Evolutionary conservation across 2,329 filamentous ascomycete genomes (phyloP), one percentile per base, ranked within the genome.

Genomic region (Trichoderma aggressivum): DNA sequence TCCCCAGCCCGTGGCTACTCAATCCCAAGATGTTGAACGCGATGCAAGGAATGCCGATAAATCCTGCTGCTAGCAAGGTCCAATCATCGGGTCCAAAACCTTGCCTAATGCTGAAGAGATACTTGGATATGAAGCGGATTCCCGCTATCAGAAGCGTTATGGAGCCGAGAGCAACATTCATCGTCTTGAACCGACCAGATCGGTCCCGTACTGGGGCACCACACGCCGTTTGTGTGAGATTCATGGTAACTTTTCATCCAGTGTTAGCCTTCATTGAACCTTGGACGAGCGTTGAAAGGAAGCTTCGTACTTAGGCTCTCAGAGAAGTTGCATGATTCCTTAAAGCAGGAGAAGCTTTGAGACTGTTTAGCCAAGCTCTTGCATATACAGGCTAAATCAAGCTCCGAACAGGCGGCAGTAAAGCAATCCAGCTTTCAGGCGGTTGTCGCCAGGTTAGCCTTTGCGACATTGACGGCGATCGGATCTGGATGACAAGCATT

Each of bases 1-100:
- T 74, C 2, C 80, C 80, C n/a, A 81, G 71, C 16, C 79, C 79
- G 39, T 77, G 75, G 3, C 73, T 73, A 1, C 74, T 70, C 0
- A 77, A 71, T 3, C 74, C 75, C 7, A 70, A 64, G 16, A 78
- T 61, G 50, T 75, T 76, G 67, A 80, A 73, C 21, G 75, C 71
- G 0, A 74, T 74, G 28, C 72, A 74, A 1, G 76, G 75, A 5
- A 79, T 67, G 18, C 73, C 73, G 14, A 75, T 67, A 34, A 77
- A 21, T 47, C 75, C 71, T 18, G 75, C 74, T 3, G 76, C 50
- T 0, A 78, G 61, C 10, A 78, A 76, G n/a, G 78, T 74, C 18
- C 77, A 75, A 59, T 81, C 80, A 26, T 81, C 79, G 7, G 80
- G 71, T 1, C 74, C 78, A 24, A 81, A 79, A 1, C 76, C 78